These are phyloP conservation scores for Purpureocillium lavendulum DNA, from an alignment of 2,329 filamentous ascomycete species.

Conservation along the genomic window DNA sequence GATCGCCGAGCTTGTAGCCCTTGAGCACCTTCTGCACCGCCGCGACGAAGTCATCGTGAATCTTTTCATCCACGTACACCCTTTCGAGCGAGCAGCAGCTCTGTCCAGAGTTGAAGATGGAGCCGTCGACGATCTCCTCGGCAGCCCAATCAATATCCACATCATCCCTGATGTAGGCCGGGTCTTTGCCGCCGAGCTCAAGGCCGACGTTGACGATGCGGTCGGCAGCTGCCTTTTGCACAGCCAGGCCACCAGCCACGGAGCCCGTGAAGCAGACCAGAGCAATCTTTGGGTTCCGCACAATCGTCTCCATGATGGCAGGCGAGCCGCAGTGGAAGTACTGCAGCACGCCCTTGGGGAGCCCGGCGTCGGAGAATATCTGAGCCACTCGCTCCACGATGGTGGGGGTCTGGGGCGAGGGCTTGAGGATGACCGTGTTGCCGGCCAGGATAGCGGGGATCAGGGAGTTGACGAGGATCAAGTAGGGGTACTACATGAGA, in stretches of 20 bases:
- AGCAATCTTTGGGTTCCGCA: conserved; percentile 67
- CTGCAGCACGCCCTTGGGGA: conserved; percentile 78
- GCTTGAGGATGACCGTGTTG: conserved; percentile 89
- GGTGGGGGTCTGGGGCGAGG: conserved; percentile 89
- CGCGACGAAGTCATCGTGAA: conserved; percentile 75
- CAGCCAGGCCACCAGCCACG: conserved; percentile 75
- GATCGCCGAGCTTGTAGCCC: conserved; percentile 83
- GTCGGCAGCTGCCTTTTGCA: conserved; percentile 77
- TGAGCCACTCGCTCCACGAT: conserved; percentile 76
- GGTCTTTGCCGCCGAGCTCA: conserved; percentile 91
- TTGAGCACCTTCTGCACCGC: conserved; percentile 73
- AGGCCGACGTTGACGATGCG: conserved; percentile 80
- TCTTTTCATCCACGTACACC: conserved; percentile 78
- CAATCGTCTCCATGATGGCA: conserved; percentile 65
- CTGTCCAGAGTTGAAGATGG: conserved; percentile 98
- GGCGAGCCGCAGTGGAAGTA: conserved; percentile 86
- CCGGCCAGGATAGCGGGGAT: conserved; percentile 86
- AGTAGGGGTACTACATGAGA: conserved; percentile 70
- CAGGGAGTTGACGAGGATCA: conserved; percentile 87
- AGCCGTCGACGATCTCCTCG: conserved; percentile 88
- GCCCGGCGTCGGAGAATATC: conserved; percentile 70
- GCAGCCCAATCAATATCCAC: conserved; percentile 88
- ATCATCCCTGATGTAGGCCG: conserved; percentile 79
- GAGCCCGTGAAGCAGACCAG: conserved; percentile 92
- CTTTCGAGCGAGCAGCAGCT: conserved; percentile 91